Percentiles rank a stretch among this genome's conserved stretches.
Conservation (phyloP, 352 stramenopile genomes). For the Poterioochromonas sp. region DNA sequence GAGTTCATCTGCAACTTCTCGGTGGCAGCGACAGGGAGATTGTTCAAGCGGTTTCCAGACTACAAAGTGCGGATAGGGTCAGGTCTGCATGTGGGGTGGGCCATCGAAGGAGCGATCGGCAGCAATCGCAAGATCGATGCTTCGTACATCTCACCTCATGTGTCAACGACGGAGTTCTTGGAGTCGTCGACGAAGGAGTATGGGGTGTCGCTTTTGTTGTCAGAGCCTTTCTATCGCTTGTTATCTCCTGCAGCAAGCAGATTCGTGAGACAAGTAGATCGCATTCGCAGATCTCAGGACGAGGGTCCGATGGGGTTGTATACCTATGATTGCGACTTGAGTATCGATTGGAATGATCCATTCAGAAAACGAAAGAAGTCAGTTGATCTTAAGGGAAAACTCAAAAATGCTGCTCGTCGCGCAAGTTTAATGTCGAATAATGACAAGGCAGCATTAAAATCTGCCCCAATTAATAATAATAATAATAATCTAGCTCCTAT, state of each 20-base stretch:
- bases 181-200: slow-evolving; percentile 79
- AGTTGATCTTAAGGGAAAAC: background rate
- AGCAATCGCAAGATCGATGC: slow-evolving; percentile 88
- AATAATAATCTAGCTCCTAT: background rate
- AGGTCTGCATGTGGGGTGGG: slow-evolving; percentile 86
- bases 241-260: background rate
- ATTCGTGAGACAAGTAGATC: slow-evolving; percentile 31
- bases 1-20: slow-evolving; percentile 52
- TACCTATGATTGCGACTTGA: slow-evolving; percentile 36
- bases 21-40: slow-evolving; percentile 40
- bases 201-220: slow-evolving; percentile 11
- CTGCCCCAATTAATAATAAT: background rate
- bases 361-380: background rate
- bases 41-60: slow-evolving; percentile 48
- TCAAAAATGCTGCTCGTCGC: background rate
- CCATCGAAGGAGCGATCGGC: slow-evolving; percentile 87
- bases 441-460: background rate
- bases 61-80: slow-evolving; percentile 77
- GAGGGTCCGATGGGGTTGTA: slow-evolving; percentile 33
- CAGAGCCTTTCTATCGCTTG: slow-evolving; percentile 50
- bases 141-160: slow-evolving; percentile 87
- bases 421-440: background rate
- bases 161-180: slow-evolving; percentile 82
- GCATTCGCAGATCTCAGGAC: background rate
- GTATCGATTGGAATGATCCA: slow-evolving; percentile 19